Evolutionary conservation across 768 basidiomycete species (phyloP), one percentile per base, ranked within the genome.

Genomic region (Pleurotus eryngii): DNA sequence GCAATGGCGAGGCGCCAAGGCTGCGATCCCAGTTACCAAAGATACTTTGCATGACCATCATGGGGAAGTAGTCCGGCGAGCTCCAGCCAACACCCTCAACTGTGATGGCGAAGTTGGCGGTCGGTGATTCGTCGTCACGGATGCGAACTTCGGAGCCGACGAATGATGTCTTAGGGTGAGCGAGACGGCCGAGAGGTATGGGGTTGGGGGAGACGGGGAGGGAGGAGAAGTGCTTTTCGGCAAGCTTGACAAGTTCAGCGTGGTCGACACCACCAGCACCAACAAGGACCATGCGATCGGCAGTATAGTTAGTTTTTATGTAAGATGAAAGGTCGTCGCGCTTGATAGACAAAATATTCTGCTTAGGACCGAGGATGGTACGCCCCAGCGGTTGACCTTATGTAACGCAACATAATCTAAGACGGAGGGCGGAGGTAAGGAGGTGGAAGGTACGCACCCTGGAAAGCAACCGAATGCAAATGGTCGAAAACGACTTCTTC

Each of bases 401-500:
- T 9, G 37, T 26, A 15, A 11, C 30, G 11, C 8, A 58, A 17
- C 49, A 59, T 47, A 59, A 3, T 61, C 42, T 47, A 17, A 57
- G 17, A 18, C 48, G 38, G 46, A 57, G 45, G 54, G 39, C 57
- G 59, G 57, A 60, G 58, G 40, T 57, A 50, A 46, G n/a, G 46
- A 53, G 46, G 37, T 45, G 30, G 57, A 46, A 30, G 56, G 26
- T 57, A 77, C 84, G 63, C 68, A 95, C 95, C 86, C 75, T 95
- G 92, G 85, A 95, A 99, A 55, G 97, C 97, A 61, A 98, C 87
- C 46, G 96, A 80, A 72, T 99, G 97, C 58, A 99, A 76, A 70
- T 99, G 97, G 76, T 98, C 97, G 65, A 99, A 98, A 7, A 98
- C 93, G 66, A 98, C 95, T 73, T 98, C 97, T 77, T 98, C 95